Conservation (phyloP, 2,329 filamentous ascomycete genomes). For the Phialophora expanda region DNA sequence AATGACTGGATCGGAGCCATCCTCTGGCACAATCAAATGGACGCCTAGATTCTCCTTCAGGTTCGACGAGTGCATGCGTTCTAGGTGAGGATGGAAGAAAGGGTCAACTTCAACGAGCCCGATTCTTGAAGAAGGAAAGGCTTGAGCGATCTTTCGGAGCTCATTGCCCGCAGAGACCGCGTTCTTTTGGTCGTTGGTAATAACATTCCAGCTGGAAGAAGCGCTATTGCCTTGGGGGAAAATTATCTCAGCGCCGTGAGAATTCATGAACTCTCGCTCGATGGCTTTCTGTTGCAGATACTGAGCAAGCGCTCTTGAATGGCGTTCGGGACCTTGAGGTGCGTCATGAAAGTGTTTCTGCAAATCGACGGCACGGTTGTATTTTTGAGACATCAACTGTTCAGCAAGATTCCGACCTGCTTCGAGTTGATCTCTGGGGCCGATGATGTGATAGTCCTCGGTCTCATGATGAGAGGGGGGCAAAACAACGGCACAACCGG, state of each 20-base stretch:
- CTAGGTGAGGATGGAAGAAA: conserved; percentile 56
- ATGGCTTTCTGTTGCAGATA: conserved; percentile 84
- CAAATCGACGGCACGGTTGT: conserved; percentile 81
- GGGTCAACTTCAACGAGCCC: conserved; percentile 54
- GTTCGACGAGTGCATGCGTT: conserved; percentile 47
- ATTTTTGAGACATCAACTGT: conserved; percentile 86
- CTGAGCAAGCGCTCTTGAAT: conserved; percentile 84
- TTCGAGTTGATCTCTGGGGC: conserved; percentile 74
- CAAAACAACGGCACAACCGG: conserved; percentile 85
- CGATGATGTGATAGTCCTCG: conserved; percentile 83
- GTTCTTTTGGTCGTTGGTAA: conserved; percentile 84
- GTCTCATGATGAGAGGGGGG: conserved; percentile 77
- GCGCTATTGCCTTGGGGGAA: conserved; percentile 62
- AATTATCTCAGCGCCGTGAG: conserved; percentile 85
- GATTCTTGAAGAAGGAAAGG: conserved; percentile 54
- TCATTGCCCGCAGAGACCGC: conserved; percentile 56
- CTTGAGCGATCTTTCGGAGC: conserved; percentile 56
- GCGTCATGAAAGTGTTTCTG: conserved; percentile 77
- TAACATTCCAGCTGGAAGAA: conserved; percentile 79
- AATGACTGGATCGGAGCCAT: conserved; percentile 52
- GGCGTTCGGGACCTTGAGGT: conserved; percentile 72
- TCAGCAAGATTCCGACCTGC: conserved; percentile 81
- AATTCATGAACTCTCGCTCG: conserved; percentile 78
- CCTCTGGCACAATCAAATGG: conserved; percentile 55
- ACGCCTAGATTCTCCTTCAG: conserved; percentile 54